phyloP scores from a whole-genome alignment of 2,329 filamentous ascomycete species.

The Podosphaera leucotricha region DNA sequence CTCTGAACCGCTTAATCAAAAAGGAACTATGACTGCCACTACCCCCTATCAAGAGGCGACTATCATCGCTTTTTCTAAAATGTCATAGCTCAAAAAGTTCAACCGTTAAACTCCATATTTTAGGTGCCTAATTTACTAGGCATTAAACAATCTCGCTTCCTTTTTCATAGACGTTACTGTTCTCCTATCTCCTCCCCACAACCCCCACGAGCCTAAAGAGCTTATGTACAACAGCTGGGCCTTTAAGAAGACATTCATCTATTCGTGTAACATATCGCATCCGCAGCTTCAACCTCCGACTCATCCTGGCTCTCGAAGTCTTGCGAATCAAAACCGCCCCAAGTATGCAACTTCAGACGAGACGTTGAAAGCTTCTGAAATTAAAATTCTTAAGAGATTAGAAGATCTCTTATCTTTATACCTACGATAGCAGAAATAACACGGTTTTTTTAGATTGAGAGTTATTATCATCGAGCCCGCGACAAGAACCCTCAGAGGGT shows the following conservation, averaged over 20 bases:
- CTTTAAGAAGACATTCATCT: not conserved
- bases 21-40: not conserved
- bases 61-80: not conserved
- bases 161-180: not conserved
- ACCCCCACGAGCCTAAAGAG: not conserved
- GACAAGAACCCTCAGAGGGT: conserved; percentile 1
- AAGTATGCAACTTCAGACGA: not conserved
- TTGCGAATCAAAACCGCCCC: not conserved
- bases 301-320: not conserved
- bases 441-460: not conserved
- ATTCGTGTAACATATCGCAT: not conserved
- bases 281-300: not conserved
- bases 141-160: not conserved
- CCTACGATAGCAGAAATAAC: not conserved
- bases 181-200: not conserved
- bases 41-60: not conserved
- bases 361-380: not conserved
- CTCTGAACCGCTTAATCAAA: not conserved
- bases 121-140: not conserved
- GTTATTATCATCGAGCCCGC: not conserved
- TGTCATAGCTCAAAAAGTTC: not conserved
- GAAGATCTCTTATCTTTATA: not conserved
- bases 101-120: not conserved
- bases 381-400: not conserved
- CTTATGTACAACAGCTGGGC: not conserved